Conservation (phyloP, 768 basidiomycete species). For the Fibroporia radiculosa region DNA sequence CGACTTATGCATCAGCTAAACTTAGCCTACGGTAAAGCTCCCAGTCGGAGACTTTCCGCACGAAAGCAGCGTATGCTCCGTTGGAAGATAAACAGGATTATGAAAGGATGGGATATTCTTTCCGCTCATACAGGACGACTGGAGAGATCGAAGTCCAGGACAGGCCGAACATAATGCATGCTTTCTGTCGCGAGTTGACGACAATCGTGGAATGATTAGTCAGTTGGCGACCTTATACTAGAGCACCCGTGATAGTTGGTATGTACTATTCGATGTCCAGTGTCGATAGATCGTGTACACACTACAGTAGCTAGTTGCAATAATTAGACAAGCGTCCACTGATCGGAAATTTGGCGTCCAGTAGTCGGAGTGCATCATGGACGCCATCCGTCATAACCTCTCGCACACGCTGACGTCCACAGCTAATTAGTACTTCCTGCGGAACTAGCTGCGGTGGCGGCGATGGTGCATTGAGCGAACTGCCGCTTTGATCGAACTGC, state of each 20-base stretch:
- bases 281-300: too few relatives aligned
- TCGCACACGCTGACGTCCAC: slow-evolving; percentile 50
- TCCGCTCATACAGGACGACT: too few relatives aligned
- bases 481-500: slow-evolving; percentile 32
- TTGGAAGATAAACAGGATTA: slow-evolving; percentile 28
- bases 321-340: slow-evolving; percentile 2
- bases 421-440: slow-evolving; percentile 52
- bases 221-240: too few relatives aligned
- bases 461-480: slow-evolving; percentile 28
- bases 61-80: slow-evolving; percentile 30
- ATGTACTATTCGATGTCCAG: too few relatives aligned
- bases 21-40: too few relatives aligned
- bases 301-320: not conserved
- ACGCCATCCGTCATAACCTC: slow-evolving; percentile 72
- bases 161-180: too few relatives aligned
- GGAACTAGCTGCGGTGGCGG: slow-evolving; percentile 50
- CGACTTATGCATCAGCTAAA: slow-evolving; percentile 36
- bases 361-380: slow-evolving; percentile 62
- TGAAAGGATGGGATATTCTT: slow-evolving; percentile 50
- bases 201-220: too few relatives aligned
- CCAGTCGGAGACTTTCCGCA: slow-evolving; percentile 23
- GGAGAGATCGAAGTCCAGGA: too few relatives aligned
- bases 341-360: slow-evolving; percentile 40
- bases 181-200: too few relatives aligned
- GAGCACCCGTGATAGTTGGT: too few relatives aligned